Percentiles rank a stretch among this genome's conserved stretches.
Conservation (phyloP, 257 asterid species). For the Mentha longifolia region DNA sequence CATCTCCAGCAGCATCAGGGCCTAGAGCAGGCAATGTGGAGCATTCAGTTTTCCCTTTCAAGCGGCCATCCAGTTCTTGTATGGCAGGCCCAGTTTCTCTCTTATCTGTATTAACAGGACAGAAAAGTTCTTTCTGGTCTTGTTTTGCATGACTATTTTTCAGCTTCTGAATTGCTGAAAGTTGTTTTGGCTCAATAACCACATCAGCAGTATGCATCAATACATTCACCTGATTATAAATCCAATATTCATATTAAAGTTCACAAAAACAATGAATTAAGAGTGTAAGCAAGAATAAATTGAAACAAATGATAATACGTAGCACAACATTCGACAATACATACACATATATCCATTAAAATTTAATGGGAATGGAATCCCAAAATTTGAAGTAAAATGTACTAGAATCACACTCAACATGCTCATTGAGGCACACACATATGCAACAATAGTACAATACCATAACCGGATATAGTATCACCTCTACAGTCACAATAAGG, state of each 20-base stretch:
- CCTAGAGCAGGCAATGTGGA: too few relatives aligned
- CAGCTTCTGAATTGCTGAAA: constrained; percentile 33
- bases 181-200: background rate
- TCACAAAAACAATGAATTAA: background rate
- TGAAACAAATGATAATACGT: background rate
- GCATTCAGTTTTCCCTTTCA: too few relatives aligned
- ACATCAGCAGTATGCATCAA: constrained; percentile 68
- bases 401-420: too few relatives aligned
- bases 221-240: constrained; percentile 56
- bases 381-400: too few relatives aligned
- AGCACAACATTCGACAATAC: background rate
- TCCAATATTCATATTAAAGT: background rate
- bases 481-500: too few relatives aligned
- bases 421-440: too few relatives aligned
- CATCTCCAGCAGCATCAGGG: too few relatives aligned
- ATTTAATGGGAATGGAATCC: too few relatives aligned
- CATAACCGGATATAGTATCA: too few relatives aligned
- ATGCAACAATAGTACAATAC: too few relatives aligned
- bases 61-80: too few relatives aligned
- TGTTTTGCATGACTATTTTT: constrained; percentile 32
- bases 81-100: too few relatives aligned
- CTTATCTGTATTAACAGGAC: constrained; percentile 14
- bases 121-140: constrained; percentile 45
- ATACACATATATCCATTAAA: background rate
- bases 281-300: background rate